Conservation (phyloP, 305 asterid species). For the Solanum hybrid region DNA sequence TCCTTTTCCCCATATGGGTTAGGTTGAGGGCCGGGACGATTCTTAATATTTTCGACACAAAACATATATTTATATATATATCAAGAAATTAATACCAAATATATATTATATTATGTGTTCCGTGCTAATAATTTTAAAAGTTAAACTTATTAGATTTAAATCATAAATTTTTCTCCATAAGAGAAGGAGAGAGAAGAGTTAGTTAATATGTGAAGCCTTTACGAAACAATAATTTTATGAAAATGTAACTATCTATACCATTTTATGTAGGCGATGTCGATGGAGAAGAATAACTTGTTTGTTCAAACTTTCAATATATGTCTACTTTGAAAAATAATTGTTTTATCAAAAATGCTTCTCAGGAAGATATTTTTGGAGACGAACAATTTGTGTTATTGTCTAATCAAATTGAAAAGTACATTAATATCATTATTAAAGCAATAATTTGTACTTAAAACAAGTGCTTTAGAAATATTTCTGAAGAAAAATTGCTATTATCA, state of each 20-base stretch:
- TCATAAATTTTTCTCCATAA: neutral
- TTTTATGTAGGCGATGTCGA: neutral
- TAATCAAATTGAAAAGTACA: neutral
- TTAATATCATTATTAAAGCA: neutral
- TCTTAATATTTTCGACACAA: neutral
- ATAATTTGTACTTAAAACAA: neutral
- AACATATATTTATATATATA: neutral
- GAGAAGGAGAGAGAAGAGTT: neutral
- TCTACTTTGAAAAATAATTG: neutral
- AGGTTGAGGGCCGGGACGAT: neutral
- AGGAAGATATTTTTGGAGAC: too few relatives aligned
- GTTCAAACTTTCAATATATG: neutral
- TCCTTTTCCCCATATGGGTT: neutral
- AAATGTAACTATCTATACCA: neutral
- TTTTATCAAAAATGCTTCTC: neutral
- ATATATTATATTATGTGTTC: too few relatives aligned
- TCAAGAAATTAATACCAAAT: neutral
- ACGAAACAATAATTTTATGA: neutral
- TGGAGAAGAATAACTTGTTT: neutral
- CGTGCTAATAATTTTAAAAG: too few relatives aligned
- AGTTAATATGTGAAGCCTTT: neutral
- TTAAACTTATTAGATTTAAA: too few relatives aligned
- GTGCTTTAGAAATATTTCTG: neutral
- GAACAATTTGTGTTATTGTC: neutral
- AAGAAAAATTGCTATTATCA: neutral